phyloP scores from a whole-genome alignment of 345 rosid species.

The Zanthoxylum bungeanum region DNA sequence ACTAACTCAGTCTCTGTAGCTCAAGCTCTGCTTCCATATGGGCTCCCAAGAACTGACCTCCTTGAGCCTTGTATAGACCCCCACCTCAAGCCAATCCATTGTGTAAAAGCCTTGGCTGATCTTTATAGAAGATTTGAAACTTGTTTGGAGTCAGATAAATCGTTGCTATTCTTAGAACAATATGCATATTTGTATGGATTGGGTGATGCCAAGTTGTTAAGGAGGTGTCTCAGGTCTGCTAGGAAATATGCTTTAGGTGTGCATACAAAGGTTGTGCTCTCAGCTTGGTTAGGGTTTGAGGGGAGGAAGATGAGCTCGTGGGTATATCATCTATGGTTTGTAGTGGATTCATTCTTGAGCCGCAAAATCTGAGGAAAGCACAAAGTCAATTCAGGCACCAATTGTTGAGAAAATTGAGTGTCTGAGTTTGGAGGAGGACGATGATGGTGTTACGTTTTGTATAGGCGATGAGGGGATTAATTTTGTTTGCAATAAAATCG shows the following conservation, averaged over 20 bases:
- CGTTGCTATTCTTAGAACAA: conserved; percentile 56
- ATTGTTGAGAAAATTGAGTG: conserved; percentile 27
- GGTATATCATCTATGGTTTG: conserved; percentile 58
- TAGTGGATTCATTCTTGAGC: conserved; percentile 48
- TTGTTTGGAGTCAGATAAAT: conserved; percentile 37
- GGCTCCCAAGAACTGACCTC: conserved; percentile 61
- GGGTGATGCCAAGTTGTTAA: conserved; percentile 75
- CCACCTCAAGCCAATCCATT: conserved; percentile 57
- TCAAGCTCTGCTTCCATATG: conserved; percentile 52
- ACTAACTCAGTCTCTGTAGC: conserved; percentile 35
- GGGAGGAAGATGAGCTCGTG: conserved; percentile 69
- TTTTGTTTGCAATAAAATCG: conserved; percentile 59
- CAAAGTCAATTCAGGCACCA: conserved; percentile 7
- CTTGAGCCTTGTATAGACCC: conserved; percentile 78
- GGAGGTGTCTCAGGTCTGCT: conserved; percentile 68
- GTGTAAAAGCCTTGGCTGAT: conserved; percentile 61
- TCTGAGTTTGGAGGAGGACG: conserved; percentile 39
- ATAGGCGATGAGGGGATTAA: conserved; percentile 52
- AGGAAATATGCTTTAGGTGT: conserved; percentile 64
- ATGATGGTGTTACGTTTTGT: conserved; percentile 44
- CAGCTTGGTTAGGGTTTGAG: conserved; percentile 85
- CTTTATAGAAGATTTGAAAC: conserved; percentile 56
- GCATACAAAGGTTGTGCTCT: conserved; percentile 68
- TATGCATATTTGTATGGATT: conserved; percentile 53
- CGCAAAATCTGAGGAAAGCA: conserved; percentile 27